These are phyloP conservation scores for Vitis vinifera DNA, from an alignment of 164 flowering plant species.

Conservation along the genomic window ASM3070453v1 NC_081818.1:21574001-21574500, in stretches of 20 bases:
- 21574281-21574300: conserved; percentile 66
- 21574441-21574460: neutral
- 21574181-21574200: conserved; percentile 1
- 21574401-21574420: neutral
- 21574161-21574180: neutral
- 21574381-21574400: conserved; percentile 10
- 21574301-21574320: conserved; percentile 67
- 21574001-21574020: too few species aligned
- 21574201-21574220: conserved; percentile 90
- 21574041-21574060: too few species aligned
- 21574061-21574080: too few species aligned
- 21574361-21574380: conserved; percentile 65
- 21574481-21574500: too few species aligned
- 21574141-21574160: neutral
- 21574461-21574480: neutral
- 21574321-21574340: conserved; percentile 91
- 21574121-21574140: neutral
- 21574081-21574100: too few species aligned
- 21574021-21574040: too few species aligned
- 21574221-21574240: conserved; percentile 95
- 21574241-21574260: conserved; percentile 91
- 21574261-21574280: conserved; percentile 94
- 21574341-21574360: conserved; percentile 99
- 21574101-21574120: neutral
- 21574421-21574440: neutral